Evolutionary conservation across 305 asterid species (phyloP), one percentile per base, ranked within the genome.

Genomic region (Plantago lanceolata): DNA sequence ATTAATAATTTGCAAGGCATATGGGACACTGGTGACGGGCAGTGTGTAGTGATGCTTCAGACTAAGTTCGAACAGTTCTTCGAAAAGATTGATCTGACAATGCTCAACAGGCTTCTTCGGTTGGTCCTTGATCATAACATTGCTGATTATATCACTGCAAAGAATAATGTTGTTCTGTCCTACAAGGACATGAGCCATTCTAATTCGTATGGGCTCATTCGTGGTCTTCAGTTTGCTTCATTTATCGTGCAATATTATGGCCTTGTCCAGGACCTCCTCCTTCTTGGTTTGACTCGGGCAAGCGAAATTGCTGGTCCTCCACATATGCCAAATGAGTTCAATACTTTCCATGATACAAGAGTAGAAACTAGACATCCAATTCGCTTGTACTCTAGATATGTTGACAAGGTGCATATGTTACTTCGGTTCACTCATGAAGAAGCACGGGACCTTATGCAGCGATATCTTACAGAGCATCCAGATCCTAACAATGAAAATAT

Each of bases 231-330:
- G 83, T 94, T 90, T 70, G 99, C 99, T 69, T 94, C 99, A 33
- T 94, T 94, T 63, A 93, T 94, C 65, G 99, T 94, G 70, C 99
- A 94, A 73, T 94, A 94, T 75, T 94, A 88, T 55, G 99, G 99
- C 45, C 91, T 94, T 59, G 97, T 94, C 54, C 81, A 90, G 73
- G 99, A 94, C 76, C 97, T 94, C 65, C 80, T 94, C 79, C 87
- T 94, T 63, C 96, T 94, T 63, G 97, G 97, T 63, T 82, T 94
- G 83, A 94, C 97, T 35, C 92, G 99, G 55, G 99, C 96, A 26
- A 94, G 96, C 86, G 99, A 94, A 71, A 90, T 94, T 71, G 99
- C 99, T 67, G 99, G 97, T 77, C 97, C 97, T 15, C 99, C 97
- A 13, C 97, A 94, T 75, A 84, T 78, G 93, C 99, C 99, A 12